Evolutionary conservation across 2,329 filamentous ascomycete species (phyloP).

Genomic region (Zymoseptoria brevis): DNA sequence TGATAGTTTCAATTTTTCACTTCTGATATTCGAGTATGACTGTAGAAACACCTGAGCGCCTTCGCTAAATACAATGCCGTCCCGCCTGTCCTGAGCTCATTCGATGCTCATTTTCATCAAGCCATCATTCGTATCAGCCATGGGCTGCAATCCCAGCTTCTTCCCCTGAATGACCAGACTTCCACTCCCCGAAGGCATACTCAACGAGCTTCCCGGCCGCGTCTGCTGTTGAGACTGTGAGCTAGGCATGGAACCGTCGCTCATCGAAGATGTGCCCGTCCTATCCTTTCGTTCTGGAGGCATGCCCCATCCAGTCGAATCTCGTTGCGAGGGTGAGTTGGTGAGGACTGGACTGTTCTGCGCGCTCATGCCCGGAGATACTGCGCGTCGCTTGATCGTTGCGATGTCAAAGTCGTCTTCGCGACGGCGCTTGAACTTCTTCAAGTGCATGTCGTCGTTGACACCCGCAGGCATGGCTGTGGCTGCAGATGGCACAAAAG

Average conservation of each 20-base stretch:
- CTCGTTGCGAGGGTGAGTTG: slow-evolving; percentile 72
- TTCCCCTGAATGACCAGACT: slow-evolving; percentile 32
- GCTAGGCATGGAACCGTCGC: slow-evolving; percentile 7
- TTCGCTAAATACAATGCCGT: slow-evolving; percentile 7
- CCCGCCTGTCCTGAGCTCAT: slow-evolving; percentile 35
- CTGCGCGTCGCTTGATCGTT: slow-evolving; percentile 83
- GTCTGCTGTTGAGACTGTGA: background rate
- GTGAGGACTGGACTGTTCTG: slow-evolving; percentile 79
- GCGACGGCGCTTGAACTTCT: slow-evolving; percentile 63
- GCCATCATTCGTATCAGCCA: slow-evolving; percentile 91
- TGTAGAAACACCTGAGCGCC: slow-evolving; percentile 3
- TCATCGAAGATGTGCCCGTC: slow-evolving; percentile 5
- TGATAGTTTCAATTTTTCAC: background rate
- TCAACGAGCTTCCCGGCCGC: slow-evolving; percentile 7
- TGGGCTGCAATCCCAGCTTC: slow-evolving; percentile 76
- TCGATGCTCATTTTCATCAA: slow-evolving; percentile 98
- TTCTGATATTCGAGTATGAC: background rate
- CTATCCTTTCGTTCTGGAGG: slow-evolving; percentile 46
- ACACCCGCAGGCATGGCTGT: slow-evolving; percentile 15
- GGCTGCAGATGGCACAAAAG: slow-evolving; percentile 15
- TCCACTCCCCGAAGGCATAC: slow-evolving; percentile 3
- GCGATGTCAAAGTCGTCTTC: slow-evolving; percentile 86
- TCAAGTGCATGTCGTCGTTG: slow-evolving; percentile 28
- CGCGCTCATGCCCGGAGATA: slow-evolving; percentile 82
- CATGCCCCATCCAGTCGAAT: slow-evolving; percentile 52